phyloP scores from a whole-genome alignment of 495 filamentous ascomycete species.

The Evansstolkia leycettana region DNA sequence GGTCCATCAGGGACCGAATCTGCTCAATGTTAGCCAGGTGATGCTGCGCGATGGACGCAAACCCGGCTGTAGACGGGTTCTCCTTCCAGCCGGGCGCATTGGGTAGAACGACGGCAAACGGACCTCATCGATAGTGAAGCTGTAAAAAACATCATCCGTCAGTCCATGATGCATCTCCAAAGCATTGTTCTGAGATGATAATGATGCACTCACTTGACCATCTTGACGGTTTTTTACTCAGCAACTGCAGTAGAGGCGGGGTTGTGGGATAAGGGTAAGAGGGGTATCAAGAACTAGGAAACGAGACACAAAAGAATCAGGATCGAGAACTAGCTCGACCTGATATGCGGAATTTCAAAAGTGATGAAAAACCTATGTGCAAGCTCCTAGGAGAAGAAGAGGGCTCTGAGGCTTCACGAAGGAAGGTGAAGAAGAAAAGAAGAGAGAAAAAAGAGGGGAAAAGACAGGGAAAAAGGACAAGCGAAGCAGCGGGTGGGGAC shows the following conservation, averaged over 20 bases:
- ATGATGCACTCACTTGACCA: slow-evolving; percentile 82
- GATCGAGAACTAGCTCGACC: slow-evolving; percentile 39
- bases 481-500: slow-evolving; percentile 23
- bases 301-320: slow-evolving; percentile 25
- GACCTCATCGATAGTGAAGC: slow-evolving; percentile 98
- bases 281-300: slow-evolving; percentile 5
- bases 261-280: slow-evolving; percentile 10
- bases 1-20: slow-evolving; percentile 96
- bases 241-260: slow-evolving; percentile 34
- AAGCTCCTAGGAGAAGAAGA: slow-evolving; percentile 26
- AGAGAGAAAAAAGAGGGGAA: slow-evolving; percentile 9
- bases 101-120: too few species aligned
- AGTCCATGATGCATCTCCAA: too few species aligned
- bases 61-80: too few species aligned
- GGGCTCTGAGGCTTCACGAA: slow-evolving; percentile 13
- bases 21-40: slow-evolving; percentile 16
- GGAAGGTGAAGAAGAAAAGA: slow-evolving; percentile 16
- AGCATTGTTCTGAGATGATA: too few species aligned
- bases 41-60: too few species aligned
- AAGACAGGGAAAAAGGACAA: slow-evolving; percentile 18
- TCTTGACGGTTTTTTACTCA: slow-evolving; percentile 72
- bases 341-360: slow-evolving; percentile 9
- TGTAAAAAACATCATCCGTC: slow-evolving; percentile 32
- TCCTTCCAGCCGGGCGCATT: too few species aligned
- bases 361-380: slow-evolving; percentile 30